Conservation (phyloP, 2,329 filamentous ascomycete species). For the Lecanicillium sp. region DNA sequence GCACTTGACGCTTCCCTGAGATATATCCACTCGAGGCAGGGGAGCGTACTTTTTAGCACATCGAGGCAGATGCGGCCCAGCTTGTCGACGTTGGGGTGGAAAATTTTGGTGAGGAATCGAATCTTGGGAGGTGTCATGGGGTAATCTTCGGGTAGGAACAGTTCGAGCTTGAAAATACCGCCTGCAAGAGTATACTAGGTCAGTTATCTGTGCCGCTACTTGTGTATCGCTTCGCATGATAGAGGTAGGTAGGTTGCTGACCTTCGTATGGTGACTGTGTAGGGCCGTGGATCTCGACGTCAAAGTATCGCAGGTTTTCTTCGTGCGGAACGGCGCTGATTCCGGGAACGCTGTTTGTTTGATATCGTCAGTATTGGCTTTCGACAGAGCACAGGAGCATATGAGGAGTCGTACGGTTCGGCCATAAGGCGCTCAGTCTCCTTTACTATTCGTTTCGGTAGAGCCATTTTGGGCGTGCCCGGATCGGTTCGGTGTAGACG, state of each 20-base stretch:
- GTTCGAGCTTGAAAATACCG: constrained; percentile 91
- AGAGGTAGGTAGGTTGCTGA: constrained; percentile 28
- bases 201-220: background rate
- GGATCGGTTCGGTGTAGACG: too few relatives aligned
- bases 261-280: constrained; percentile 92
- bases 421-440: constrained; percentile 96
- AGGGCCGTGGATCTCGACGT: constrained; percentile 92
- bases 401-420: constrained; percentile 64
- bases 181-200: constrained; percentile 27
- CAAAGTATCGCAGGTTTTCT: constrained; percentile 96
- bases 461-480: constrained; percentile 46
- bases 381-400: background rate
- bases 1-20: too few relatives aligned
- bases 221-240: constrained; percentile 1
- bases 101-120: constrained; percentile 97
- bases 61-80: constrained; percentile 95
- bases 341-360: constrained; percentile 76
- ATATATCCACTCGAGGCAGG: constrained; percentile 8
- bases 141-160: constrained; percentile 97
- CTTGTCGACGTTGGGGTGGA: constrained; percentile 98
- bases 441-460: constrained; percentile 96
- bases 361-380: too few relatives aligned
- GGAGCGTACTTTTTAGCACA: constrained; percentile 78
- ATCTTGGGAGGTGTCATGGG: constrained; percentile 99
- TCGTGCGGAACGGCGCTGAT: constrained; percentile 95